phyloP scores from a whole-genome alignment of 768 basidiomycete genomes.

The Bullera alba region DNA sequence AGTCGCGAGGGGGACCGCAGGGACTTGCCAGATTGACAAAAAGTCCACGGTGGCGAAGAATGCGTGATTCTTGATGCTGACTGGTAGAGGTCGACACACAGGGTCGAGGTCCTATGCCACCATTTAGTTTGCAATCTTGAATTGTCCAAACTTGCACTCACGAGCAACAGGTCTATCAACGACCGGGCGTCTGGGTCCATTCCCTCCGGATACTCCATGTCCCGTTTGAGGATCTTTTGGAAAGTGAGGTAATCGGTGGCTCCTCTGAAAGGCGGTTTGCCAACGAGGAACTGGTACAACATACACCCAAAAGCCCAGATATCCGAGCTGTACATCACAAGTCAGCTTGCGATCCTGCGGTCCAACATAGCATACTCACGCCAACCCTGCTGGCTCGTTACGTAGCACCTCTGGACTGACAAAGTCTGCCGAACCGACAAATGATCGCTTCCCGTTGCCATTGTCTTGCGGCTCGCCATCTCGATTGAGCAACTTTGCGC shows the following conservation, averaged over 20 bases:
- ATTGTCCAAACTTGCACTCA: slow-evolving; percentile 44
- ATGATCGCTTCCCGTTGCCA: slow-evolving; percentile 54
- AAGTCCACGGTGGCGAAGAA: slow-evolving; percentile 40
- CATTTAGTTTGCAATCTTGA: not conserved
- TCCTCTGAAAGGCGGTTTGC: slow-evolving; percentile 84
- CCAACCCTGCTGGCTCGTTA: slow-evolving; percentile 61
- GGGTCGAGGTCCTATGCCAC: slow-evolving; percentile 39
- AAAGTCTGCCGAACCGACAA: slow-evolving; percentile 86
- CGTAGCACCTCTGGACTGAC: slow-evolving; percentile 79
- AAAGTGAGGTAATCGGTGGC: slow-evolving; percentile 85
- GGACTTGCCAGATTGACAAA: slow-evolving; percentile 30
- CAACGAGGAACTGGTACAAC: slow-evolving; percentile 84
- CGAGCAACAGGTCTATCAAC: slow-evolving; percentile 69
- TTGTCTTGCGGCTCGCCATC: slow-evolving; percentile 46
- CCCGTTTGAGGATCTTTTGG: slow-evolving; percentile 82
- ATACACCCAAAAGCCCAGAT: slow-evolving; percentile 94
- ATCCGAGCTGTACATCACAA: slow-evolving; percentile 74
- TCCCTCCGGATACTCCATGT: slow-evolving; percentile 77
- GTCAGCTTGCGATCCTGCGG: not conserved
- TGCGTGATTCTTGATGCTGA: slow-evolving; percentile 38
- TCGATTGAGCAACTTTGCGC: slow-evolving; percentile 53
- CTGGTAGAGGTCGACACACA: slow-evolving; percentile 22
- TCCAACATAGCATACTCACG: slow-evolving; percentile 51
- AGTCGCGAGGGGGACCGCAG: slow-evolving; percentile 31
- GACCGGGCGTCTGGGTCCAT: slow-evolving; percentile 77